A percentile compares a stretch with the other conserved stretches of the same genome.
Conservation (phyloP, 2,329 filamentous ascomycete species). For the Aspergillus sp. region DNA sequence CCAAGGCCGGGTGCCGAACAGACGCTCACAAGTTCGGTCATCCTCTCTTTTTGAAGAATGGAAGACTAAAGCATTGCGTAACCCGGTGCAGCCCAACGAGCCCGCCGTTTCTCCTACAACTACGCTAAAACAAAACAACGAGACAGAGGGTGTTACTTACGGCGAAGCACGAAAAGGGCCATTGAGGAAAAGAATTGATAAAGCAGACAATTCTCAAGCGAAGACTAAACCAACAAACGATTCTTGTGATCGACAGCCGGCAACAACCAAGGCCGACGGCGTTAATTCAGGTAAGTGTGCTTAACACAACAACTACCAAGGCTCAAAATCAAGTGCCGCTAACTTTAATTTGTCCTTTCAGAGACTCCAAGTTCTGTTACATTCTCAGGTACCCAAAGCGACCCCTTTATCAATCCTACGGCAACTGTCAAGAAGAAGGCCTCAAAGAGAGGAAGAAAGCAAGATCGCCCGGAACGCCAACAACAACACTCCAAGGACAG, state of each 20-base stretch:
- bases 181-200: background rate
- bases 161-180: background rate
- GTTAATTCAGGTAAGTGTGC: background rate
- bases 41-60: slow-evolving; percentile 20
- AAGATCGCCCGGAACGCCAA: background rate
- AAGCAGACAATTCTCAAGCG: background rate
- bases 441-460: background rate
- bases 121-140: background rate
- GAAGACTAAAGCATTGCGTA: slow-evolving; percentile 13
- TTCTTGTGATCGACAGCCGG: background rate
- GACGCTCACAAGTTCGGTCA: slow-evolving; percentile 4
- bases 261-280: background rate
- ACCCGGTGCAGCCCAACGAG: background rate
- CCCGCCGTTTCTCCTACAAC: background rate
- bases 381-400: background rate
- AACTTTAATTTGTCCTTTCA: background rate
- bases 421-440: background rate
- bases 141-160: background rate
- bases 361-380: background rate
- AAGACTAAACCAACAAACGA: background rate
- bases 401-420: background rate
- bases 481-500: background rate
- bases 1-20: background rate
- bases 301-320: background rate
- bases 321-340: background rate